Evolutionary conservation across 352 stramenopile genomes (phyloP), one percentile per base, ranked within the genome.

Genomic region (Pythium plurisporium): DNA sequence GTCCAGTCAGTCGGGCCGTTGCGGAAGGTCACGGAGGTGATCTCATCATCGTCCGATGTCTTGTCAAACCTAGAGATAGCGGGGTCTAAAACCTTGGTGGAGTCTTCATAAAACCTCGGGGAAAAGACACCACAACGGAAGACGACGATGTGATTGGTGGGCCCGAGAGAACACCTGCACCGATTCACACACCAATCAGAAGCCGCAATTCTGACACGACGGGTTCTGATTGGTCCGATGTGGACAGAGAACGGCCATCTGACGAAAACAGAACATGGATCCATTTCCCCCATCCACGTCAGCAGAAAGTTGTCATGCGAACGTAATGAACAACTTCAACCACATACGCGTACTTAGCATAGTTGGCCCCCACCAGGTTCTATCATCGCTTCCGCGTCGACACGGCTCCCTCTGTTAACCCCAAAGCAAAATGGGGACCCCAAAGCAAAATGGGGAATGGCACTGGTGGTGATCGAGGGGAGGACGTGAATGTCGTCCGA

Each of bases 141-240:
- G 14, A 23, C 22, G 7, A 38, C 9, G 5, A 36, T 27, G 14
- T 43, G 59, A 66, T 66, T 66, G 59, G 59, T 66, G 50, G 55
- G 55, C 43, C 30, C n/a, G 9, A 2, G 48, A 59, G 58, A 65
- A 59, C 58, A 55, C n/a, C 25, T 48, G 41, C 26, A 43, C 31
- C 48, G 47, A 6, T 51, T 59, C 22, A 17, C 38, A 33, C 31
- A 56, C 59, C 59, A 66, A 66, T 66, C 14, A 46, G 10, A 47
- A 27, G 4, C 1, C 22, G 2, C 10, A 12, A 9, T 38, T 27
- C 10, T 10, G 12, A 26, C 36, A 43, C 45, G 17, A n/a, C 20
- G 44, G 2, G n/a, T 31, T 26, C 2, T 44, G n/a, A 51, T 55
- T 51, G 44, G 45, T 53, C 36, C 42, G 42, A 38, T 26, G 19